Evolutionary conservation across 257 asterid species (phyloP), one percentile per base, ranked within the genome.

Genomic region (Nicotiana knightiana): DNA sequence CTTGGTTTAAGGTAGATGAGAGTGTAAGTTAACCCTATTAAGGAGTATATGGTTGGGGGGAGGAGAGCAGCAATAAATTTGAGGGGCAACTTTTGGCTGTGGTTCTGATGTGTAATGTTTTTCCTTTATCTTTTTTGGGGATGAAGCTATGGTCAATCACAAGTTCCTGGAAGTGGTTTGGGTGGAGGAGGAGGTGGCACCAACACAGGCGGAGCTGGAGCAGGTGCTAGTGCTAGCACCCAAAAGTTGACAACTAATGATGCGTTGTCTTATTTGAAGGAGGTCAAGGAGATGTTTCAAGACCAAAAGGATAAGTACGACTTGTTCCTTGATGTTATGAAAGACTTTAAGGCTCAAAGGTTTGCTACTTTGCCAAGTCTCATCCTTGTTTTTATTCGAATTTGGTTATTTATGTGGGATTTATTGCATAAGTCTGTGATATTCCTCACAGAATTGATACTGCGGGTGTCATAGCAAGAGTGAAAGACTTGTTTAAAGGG

Each of bases 291-390:
- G 87, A 95, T 91, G 97, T 93, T 95, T 81, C 96, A 90, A 82
- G 94, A 93, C 82, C 96, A 93, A 88, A 90, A 91, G 83, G 98
- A 93, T 84, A 95, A 92, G 83, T 95, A 95, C 82, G 98, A 95
- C 79, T 86, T 87, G 89, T 95, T 95, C 86, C 97, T 93, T 84
- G 97, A 91, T 84, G 98, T 93, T 83, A 93, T 95, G 99, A 95
- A 93, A 83, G 96, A 93, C 86, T 95, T 95, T 83, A 93, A 95
- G 96, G 97, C 93, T 43, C 97, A 93, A 91, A 94, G 98, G 99
- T 95, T 83, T 53, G 76, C 84, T 18, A 30, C 39, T 77, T 58
- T 84, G 73, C 76, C 63, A 48, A 71, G 73, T 58, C 26, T 6
- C 24, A 58, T 58, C 64, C 64, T 58, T 3, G 21, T 66, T 55